A percentile compares a stretch with the other conserved stretches of the same genome.
phyloP scores from a whole-genome alignment of 192 early-diverging fungal species.

The Chytriomyces sp. region DNA sequence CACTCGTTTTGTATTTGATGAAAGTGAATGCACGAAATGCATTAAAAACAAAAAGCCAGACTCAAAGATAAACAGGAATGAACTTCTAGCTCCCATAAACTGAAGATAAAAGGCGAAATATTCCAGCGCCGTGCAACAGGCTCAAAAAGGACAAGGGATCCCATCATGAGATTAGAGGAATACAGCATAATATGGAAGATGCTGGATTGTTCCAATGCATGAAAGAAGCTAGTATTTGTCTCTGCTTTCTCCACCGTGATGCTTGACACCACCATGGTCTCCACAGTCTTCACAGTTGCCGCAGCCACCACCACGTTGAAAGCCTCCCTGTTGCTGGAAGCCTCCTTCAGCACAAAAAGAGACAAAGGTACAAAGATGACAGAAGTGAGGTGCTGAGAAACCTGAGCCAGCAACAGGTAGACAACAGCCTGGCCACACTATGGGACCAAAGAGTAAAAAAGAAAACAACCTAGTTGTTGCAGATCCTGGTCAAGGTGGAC shows the following conservation, averaged over 20 bases:
- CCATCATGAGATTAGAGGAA: background rate
- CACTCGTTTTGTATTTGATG: background rate
- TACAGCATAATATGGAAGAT: background rate
- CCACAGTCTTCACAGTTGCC: no score
- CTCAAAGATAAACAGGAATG: background rate
- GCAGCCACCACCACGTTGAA: constrained; percentile 17
- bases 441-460: no score
- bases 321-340: constrained; percentile 6
- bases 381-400: no score
- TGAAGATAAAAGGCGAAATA: background rate
- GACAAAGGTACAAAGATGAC: no score
- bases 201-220: background rate
- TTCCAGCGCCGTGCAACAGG: background rate
- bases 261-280: constrained; percentile 8
- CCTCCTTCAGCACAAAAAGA: background rate
- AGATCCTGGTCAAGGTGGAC: no score
- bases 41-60: background rate
- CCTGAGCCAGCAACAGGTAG: no score
- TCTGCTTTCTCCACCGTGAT: background rate
- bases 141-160: background rate
- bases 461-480: no score
- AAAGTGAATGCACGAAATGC: background rate
- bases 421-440: no score
- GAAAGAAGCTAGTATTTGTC: constrained; percentile 12
- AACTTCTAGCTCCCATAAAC: background rate